Evolutionary conservation across 441 rosid genomes (phyloP).

Genomic region (Melastoma candidum): DNA sequence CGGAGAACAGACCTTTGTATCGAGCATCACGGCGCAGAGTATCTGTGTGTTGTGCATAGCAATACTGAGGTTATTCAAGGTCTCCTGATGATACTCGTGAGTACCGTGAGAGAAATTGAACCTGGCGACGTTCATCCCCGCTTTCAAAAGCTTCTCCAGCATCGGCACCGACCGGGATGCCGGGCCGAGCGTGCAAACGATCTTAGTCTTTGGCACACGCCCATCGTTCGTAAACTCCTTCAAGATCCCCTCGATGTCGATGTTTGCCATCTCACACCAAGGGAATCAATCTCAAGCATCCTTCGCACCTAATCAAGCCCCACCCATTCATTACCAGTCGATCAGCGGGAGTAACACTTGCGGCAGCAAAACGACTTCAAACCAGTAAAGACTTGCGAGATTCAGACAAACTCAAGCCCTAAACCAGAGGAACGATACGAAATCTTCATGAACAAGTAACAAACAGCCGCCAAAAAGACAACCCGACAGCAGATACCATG

Average conservation of each 20-base stretch:
- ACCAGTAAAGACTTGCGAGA: too few relatives aligned
- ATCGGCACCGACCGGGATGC: slow-evolving; percentile 17
- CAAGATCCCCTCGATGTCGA: neutral
- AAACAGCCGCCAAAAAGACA: too few relatives aligned
- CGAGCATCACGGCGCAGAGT: slow-evolving; percentile 20
- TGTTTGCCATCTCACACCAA: too few relatives aligned
- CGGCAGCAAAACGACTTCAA: too few relatives aligned
- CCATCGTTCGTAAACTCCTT: slow-evolving; percentile 3
- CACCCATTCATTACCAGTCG: too few relatives aligned
- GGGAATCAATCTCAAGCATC: too few relatives aligned
- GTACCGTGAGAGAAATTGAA: slow-evolving; percentile 20
- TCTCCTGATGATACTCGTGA: slow-evolving; percentile 19
- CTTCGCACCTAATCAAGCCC: too few relatives aligned
- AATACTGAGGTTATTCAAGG: slow-evolving; percentile 14
- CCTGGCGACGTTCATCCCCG: slow-evolving; percentile 20
- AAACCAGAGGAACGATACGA: too few relatives aligned
- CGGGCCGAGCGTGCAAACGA: slow-evolving; percentile 18
- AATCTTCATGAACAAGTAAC: too few relatives aligned
- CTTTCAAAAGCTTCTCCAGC: slow-evolving; percentile 16
- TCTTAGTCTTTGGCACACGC: slow-evolving; percentile 18
- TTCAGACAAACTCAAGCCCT: too few relatives aligned
- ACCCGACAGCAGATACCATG: too few relatives aligned
- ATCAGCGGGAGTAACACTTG: too few relatives aligned
- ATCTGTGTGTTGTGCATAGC: slow-evolving; percentile 16
- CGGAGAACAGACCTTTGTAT: slow-evolving; percentile 7